These are phyloP conservation scores for Lactifluus subvellereus DNA, from an alignment of 768 basidiomycete species.

Conservation along the genomic window DNA sequence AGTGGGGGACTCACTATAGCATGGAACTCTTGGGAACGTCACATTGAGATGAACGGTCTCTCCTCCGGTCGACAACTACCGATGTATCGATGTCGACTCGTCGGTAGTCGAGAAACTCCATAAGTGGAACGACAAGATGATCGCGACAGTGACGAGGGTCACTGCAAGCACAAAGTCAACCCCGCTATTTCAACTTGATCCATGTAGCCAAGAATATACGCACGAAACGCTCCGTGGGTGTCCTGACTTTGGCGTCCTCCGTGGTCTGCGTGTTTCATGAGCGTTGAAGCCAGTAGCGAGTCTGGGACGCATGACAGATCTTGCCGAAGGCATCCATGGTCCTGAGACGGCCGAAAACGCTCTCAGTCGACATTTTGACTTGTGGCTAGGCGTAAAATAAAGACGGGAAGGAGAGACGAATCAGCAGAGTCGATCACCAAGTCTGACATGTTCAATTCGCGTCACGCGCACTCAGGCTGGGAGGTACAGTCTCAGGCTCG, in stretches of 20 bases:
- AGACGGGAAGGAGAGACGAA: background rate
- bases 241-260: slow-evolving; percentile 99
- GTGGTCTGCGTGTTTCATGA: slow-evolving; percentile 59
- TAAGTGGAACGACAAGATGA: slow-evolving; percentile 85
- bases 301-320: slow-evolving; percentile 42
- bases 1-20: slow-evolving; percentile 66
- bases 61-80: slow-evolving; percentile 85
- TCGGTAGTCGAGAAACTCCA: slow-evolving; percentile 96
- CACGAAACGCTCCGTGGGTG: slow-evolving; percentile 84
- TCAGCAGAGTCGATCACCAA: no score
- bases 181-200: background rate
- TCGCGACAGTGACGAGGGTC: slow-evolving; percentile 84
- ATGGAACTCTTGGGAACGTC: slow-evolving; percentile 95
- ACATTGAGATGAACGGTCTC: slow-evolving; percentile 87
- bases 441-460: no score
- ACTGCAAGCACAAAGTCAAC: slow-evolving; percentile 45
- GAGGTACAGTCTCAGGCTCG: no score
- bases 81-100: slow-evolving; percentile 82
- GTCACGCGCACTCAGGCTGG: slow-evolving; percentile 52
- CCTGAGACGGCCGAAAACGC: slow-evolving; percentile 69
- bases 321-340: slow-evolving; percentile 99
- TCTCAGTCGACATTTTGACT: slow-evolving; percentile 58
- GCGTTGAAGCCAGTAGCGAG: background rate
- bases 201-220: slow-evolving; percentile 30
- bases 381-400: background rate